Evolutionary conservation across 1,139 yeast genomes (phyloP).

Genomic region (Hyphopichia burtonii): DNA sequence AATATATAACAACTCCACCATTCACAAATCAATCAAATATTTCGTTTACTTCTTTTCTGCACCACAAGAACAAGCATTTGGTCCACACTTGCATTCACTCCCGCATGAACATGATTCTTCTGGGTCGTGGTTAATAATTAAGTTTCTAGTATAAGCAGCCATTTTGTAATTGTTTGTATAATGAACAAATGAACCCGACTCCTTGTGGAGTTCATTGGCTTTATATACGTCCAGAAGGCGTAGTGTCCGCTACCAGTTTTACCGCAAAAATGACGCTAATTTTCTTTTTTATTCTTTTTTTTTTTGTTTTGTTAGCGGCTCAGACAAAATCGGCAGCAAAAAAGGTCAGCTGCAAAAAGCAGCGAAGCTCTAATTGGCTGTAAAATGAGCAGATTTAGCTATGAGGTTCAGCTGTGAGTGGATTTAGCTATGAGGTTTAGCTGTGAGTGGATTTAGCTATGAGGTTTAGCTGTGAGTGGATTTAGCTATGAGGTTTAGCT

Average conservation of each 20-base stretch:
- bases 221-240: too few species aligned
- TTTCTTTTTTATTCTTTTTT: background rate
- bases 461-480: background rate
- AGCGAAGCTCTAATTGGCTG: background rate
- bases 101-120: constrained; percentile 21
- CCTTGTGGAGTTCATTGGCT: too few species aligned
- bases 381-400: background rate
- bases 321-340: background rate
- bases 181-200: too few species aligned
- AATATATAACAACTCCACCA: too few species aligned
- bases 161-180: constrained; percentile 6
- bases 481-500: too few species aligned
- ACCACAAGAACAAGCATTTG: constrained; percentile 22
- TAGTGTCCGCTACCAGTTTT: too few species aligned
- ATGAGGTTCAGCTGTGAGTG: background rate
- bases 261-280: background rate
- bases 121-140: constrained; percentile 15
- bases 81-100: constrained; percentile 25
- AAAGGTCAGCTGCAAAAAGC: background rate
- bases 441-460: background rate
- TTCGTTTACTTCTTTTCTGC: constrained; percentile 14
- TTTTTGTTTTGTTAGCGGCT: background rate
- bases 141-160: constrained; percentile 13
- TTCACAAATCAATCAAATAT: background rate
- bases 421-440: background rate